These are phyloP conservation scores for Voacanga thouarsii DNA, from an alignment of 257 asterid genomes.

Conservation along the genomic window DNA sequence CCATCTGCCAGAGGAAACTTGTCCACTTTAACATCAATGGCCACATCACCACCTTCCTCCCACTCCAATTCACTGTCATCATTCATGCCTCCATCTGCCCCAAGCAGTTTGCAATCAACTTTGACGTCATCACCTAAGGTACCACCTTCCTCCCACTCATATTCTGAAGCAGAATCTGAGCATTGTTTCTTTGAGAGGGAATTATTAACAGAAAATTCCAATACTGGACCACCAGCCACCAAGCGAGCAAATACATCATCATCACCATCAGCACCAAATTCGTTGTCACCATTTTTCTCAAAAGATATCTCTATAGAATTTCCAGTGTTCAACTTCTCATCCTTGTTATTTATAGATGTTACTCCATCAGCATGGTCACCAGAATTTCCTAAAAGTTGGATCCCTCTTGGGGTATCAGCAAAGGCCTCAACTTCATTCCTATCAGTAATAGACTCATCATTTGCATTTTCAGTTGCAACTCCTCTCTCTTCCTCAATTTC, in stretches of 20 bases:
- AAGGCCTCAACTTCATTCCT: conserved; percentile 27
- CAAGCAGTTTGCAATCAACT: conserved; percentile 20
- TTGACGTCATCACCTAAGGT: conserved; percentile 14
- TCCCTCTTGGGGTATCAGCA: conserved; percentile 23
- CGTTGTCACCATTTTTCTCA: conserved; percentile 43
- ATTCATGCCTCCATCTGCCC: conserved; percentile 30
- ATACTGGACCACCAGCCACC: conserved; percentile 62
- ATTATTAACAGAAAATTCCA: conserved; percentile 40
- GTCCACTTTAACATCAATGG: neutral
- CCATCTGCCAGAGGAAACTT: conserved; percentile 25
- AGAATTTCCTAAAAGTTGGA: conserved; percentile 29
- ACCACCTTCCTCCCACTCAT: conserved; percentile 68
- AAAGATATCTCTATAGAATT: conserved; percentile 77
- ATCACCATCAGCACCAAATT: conserved; percentile 40
- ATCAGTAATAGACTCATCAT: conserved; percentile 18
- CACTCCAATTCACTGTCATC: conserved; percentile 68
- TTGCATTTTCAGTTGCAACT: conserved; percentile 19
- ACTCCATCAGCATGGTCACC: conserved; percentile 27
- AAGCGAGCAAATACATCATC: conserved; percentile 66
- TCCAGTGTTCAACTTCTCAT: conserved; percentile 33
- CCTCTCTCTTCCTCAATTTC: conserved; percentile 60
- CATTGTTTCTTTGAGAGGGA: conserved; percentile 33
- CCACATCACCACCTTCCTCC: conserved; percentile 54
- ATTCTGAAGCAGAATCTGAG: conserved; percentile 46
- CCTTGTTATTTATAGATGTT: conserved; percentile 28